Evolutionary conservation across 306 rosid genomes (phyloP), one percentile per base, ranked within the genome.

Genomic region (Ceratonia siliqua): DNA sequence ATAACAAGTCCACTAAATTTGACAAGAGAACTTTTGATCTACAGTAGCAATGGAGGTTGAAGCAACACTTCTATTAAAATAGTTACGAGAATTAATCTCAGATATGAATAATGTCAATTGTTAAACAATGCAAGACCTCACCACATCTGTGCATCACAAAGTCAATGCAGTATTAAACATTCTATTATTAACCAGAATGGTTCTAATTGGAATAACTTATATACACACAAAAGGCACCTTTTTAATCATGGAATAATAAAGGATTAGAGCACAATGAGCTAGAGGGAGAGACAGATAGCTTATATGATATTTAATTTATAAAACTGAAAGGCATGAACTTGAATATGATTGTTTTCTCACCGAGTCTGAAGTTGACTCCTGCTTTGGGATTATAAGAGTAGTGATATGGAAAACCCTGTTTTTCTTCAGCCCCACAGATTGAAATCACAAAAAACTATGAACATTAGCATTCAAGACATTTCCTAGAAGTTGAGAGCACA

Each of bases 291-390:
- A 30, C n/a, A 35, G 9, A 38, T 36, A 68, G 50, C 45, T 39
- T 49, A 79, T 30, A 32, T 20, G 61, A 61, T 38, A 50, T 55
- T 73, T 28, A 24, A 66, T 72, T 41, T 18, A 25, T 30, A 74
- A 69, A n/a, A 71, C 36, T 49, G 39, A 48, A 32, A 35, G 25
- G 24, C 54, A 65, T 52, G 68, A 63, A 39, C 42, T 22, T 63
- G 65, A 72, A 78, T 62, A 55, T 42, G 77, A 66, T 3, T 68
- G 67, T 58, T 28, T 62, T 80, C 96, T 87, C 85, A 94, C 98
- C 79, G 94, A 91, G 88, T 94, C 98, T 73, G 98, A 91, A 53
- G 97, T 94, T 24, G 98, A 87, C 73, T 94, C 98, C 80, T 91
- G 98, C 94, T 94, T 94, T 48, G 98, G 98, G 59, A 94, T 84